Conservation (phyloP, 495 filamentous ascomycete genomes). For the Aspergillus biplanus region DNA sequence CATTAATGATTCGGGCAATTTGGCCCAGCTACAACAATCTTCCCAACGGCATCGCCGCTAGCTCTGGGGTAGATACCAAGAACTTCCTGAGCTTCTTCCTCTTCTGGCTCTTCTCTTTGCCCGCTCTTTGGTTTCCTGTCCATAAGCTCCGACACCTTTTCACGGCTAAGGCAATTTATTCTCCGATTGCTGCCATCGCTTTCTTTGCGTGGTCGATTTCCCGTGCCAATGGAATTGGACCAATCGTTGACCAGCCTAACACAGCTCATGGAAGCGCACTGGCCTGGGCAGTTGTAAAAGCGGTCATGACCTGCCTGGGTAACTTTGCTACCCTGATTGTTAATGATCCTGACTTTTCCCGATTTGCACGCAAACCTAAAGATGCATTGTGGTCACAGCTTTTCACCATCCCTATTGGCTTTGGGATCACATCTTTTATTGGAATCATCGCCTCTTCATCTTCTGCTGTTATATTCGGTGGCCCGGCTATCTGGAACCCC, state of each 20-base stretch:
- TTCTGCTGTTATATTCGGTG: slow-evolving; percentile 74
- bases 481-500: slow-evolving; percentile 83
- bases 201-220: slow-evolving; percentile 93
- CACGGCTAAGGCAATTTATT: slow-evolving; percentile 86
- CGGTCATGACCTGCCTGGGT: slow-evolving; percentile 86
- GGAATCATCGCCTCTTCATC: slow-evolving; percentile 93
- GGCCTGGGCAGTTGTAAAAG: slow-evolving; percentile 80
- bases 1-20: slow-evolving; percentile 80
- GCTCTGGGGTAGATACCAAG: slow-evolving; percentile 73
- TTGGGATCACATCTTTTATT: slow-evolving; percentile 89
- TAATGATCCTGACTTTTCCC: slow-evolving; percentile 87
- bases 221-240: slow-evolving; percentile 81
- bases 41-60: slow-evolving; percentile 66
- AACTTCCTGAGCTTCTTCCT: slow-evolving; percentile 81
- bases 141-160: slow-evolving; percentile 78
- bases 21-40: slow-evolving; percentile 71
- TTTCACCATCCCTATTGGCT: slow-evolving; percentile 82
- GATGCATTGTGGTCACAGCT: slow-evolving; percentile 92
- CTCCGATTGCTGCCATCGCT: slow-evolving; percentile 79
- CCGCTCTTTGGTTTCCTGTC: slow-evolving; percentile 76
- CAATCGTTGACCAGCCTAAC: slow-evolving; percentile 75
- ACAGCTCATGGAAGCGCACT: slow-evolving; percentile 68
- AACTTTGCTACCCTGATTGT: slow-evolving; percentile 85
- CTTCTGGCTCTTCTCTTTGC: slow-evolving; percentile 81
- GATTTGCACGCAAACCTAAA: slow-evolving; percentile 78